These are phyloP conservation scores for Venturia effusa DNA, from an alignment of 2,329 filamentous ascomycete genomes.

Conservation along the genomic window DNA sequence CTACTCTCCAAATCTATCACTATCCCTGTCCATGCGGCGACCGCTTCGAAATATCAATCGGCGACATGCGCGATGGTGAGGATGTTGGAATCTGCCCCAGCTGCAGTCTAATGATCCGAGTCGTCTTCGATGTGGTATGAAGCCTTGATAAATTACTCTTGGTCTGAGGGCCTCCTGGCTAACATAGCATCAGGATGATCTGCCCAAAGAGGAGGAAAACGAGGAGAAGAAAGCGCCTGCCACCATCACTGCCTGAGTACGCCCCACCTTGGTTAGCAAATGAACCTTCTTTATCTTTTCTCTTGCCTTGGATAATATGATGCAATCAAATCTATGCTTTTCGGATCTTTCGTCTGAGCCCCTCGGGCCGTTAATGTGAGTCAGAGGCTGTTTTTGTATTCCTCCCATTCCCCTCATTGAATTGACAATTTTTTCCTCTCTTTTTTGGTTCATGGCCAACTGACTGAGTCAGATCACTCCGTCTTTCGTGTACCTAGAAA, in stretches of 20 bases:
- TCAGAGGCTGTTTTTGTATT: neutral
- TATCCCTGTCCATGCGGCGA: slow-evolving; percentile 97
- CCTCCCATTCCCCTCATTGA: neutral
- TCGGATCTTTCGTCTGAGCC: neutral
- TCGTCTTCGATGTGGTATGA: slow-evolving; percentile 74
- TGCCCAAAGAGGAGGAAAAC: slow-evolving; percentile 4
- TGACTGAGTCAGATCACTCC: neutral
- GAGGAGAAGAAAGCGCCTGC: slow-evolving; percentile 6
- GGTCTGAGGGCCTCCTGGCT: neutral
- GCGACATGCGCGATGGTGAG: slow-evolving; percentile 75
- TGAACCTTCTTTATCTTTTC: neutral
- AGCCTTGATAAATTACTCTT: neutral
- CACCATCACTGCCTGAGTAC: slow-evolving; percentile 6
- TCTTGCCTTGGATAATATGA: neutral
- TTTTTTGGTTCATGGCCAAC: neutral
- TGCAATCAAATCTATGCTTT: neutral
- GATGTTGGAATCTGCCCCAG: slow-evolving; percentile 97
- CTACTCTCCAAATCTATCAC: slow-evolving; percentile 74
- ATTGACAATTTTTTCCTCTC: neutral
- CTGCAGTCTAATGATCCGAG: slow-evolving; percentile 91
- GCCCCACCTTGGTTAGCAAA: too few species aligned
- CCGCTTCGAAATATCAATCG: slow-evolving; percentile 80
- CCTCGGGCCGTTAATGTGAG: neutral
- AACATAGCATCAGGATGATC: slow-evolving; percentile 7
- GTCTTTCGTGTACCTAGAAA: neutral